Evolutionary conservation across 495 filamentous ascomycete species (phyloP).

Genomic region (Alectoria sarmentosa): DNA sequence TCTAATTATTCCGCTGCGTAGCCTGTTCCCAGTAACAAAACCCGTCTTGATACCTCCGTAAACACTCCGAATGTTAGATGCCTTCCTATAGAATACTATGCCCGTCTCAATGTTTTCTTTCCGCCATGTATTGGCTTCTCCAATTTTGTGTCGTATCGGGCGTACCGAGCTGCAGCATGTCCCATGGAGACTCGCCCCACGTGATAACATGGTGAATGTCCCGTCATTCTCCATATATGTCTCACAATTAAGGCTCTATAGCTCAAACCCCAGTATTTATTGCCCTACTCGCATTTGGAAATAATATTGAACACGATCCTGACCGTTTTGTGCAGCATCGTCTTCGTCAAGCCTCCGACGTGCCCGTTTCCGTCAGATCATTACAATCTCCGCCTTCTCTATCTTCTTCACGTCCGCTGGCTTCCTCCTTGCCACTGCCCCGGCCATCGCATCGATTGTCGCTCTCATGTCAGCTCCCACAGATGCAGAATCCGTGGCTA

Average conservation of each 20-base stretch:
- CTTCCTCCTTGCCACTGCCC: conserved; percentile 24
- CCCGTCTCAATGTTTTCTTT: neutral
- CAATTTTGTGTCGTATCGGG: neutral
- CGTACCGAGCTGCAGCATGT: neutral
- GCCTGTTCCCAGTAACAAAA: too few species aligned
- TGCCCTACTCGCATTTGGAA: neutral
- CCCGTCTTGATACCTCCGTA: too few species aligned
- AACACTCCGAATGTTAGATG: too few species aligned
- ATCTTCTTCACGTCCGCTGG: conserved; percentile 26
- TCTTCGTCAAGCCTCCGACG: conserved; percentile 16
- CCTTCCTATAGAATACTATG: too few species aligned
- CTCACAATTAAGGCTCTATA: conserved; percentile 10
- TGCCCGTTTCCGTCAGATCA: conserved; percentile 22
- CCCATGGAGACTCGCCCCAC: neutral
- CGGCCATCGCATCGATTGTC: conserved; percentile 21
- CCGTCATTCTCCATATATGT: conserved; percentile 2
- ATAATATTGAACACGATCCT: neutral
- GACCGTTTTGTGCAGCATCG: conserved; percentile 11
- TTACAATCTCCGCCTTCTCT: conserved; percentile 22
- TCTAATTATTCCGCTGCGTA: too few species aligned
- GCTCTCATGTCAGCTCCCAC: conserved; percentile 36
- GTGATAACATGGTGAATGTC: neutral
- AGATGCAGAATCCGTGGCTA: conserved; percentile 64
- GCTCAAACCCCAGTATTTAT: conserved; percentile 10
- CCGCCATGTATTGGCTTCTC: neutral